Conservation (phyloP, 2,329 filamentous ascomycete genomes). For the Penicillium sp. region DNA sequence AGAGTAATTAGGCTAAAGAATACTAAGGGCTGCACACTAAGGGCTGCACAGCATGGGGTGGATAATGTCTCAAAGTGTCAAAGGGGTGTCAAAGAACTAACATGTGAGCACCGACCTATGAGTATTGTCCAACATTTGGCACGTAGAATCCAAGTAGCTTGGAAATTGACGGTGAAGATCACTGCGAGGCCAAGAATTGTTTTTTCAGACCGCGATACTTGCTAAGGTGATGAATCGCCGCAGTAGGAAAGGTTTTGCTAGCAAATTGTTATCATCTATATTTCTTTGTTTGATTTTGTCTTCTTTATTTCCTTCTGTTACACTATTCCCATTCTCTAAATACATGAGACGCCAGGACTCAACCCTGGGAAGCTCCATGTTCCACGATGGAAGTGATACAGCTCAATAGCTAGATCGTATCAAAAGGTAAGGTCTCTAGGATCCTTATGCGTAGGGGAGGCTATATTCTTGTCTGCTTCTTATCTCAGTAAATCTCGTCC, state of each 20-base stretch:
- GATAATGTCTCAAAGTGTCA: background rate
- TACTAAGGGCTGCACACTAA: too few relatives aligned
- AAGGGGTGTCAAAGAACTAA: background rate
- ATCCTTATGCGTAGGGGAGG: background rate
- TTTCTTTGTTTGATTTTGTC: background rate
- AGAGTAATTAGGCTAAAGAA: background rate
- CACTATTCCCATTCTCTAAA: background rate
- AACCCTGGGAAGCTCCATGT: background rate
- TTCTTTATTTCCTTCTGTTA: background rate
- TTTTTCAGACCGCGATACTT: too few relatives aligned
- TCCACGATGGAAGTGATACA: background rate
- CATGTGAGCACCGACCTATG: background rate
- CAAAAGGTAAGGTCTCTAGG: background rate
- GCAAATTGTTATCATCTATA: too few relatives aligned
- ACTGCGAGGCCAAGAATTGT: too few relatives aligned
- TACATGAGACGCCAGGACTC: background rate
- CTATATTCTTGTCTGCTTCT: background rate
- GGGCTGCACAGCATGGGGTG: too few relatives aligned
- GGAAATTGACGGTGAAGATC: too few relatives aligned
- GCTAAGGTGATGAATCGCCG: too few relatives aligned
- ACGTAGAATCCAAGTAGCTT: too few relatives aligned
- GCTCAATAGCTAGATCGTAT: background rate
- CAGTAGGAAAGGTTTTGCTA: too few relatives aligned
- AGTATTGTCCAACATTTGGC: background rate
- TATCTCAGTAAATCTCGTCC: background rate